Base-by-base conservation (phyloP, 164 flowering plant genomes). In the Umbellularia californica region DNA sequence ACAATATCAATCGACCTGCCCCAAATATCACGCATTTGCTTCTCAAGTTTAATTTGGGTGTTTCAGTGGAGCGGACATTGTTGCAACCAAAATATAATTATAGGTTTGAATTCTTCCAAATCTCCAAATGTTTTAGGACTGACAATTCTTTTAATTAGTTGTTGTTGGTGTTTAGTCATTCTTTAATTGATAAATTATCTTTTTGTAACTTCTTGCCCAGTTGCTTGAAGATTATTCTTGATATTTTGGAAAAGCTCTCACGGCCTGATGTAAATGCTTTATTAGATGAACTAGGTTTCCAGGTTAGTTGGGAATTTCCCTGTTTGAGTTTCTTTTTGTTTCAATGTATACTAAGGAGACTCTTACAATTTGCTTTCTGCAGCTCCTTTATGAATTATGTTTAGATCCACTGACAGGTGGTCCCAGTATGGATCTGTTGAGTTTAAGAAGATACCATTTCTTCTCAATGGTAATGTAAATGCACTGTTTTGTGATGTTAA, bases 151-250 rank as follows among this genome's bases (percentile, higher is more conserved):
- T n/a, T 71, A 41, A 41, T 41, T 9, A 41, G 47, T 41, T 7
- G 47, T 41, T 1, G 2, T 41, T 41, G 11, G 47, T 41, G 47
- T 41, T 41, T 41, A 41, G 69, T 7, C 55, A 47, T 51, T 47
- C 58, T n/a, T 3, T 58, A 58, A 20, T 12, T 7, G 9, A 2
- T 22, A 12, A 33, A 5, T 70, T 22, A 30, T 30, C 52, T 41
- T 22, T 28, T 72, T 28, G 2, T 76, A 47, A 20, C 74, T 13
- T 71, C 41, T 9, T 79, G 51, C 83, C 65, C 88, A 96, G 99
- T 79, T 96, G 98, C 84, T 86, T 96, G 83, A 96, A 90, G 87
- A 89, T 96, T 77, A 87, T 91, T 82, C 98, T 96, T 76, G 97
- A 92, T 75, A 82, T 91, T n/a, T 73, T 96, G 89, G 97, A 94